Evolutionary conservation across 139 green algal genomes (phyloP).

Genomic region (Picochlorum sp.): DNA sequence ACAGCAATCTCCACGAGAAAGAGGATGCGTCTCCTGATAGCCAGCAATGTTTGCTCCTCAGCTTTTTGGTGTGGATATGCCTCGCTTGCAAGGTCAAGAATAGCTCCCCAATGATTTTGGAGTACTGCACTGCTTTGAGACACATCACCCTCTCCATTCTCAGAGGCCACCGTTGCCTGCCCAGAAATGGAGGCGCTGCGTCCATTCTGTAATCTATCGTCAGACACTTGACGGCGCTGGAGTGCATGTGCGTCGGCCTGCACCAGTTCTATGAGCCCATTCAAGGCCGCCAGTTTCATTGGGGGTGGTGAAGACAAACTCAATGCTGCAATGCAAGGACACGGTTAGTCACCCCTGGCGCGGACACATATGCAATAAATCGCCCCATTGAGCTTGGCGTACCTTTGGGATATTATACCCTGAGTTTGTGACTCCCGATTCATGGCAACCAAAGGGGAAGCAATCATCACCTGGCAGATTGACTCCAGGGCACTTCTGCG

Average conservation of each 20-base stretch:
- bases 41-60: not conserved
- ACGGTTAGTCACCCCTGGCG: too few species aligned
- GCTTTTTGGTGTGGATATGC: not conserved
- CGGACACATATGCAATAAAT: too few species aligned
- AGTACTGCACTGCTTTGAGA: constrained; percentile 34
- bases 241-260: constrained; percentile 53
- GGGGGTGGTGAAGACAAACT: constrained; percentile 9
- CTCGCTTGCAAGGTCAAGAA: constrained; percentile 50
- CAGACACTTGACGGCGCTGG: constrained; percentile 31
- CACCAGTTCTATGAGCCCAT: constrained; percentile 62
- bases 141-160: constrained; percentile 59
- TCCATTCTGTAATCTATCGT: not conserved
- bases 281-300: constrained; percentile 51
- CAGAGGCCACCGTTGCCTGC: constrained; percentile 20
- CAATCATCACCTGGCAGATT: constrained; percentile 56
- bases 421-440: constrained; percentile 7
- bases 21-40: constrained; percentile 1
- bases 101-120: constrained; percentile 49
- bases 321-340: constrained; percentile 16
- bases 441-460: constrained; percentile 47
- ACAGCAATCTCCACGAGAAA: constrained; percentile 63
- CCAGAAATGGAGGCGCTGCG: not conserved
- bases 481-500: constrained; percentile 50
- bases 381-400: not conserved
- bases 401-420: constrained; percentile 3